Evolutionary conservation across 2,329 filamentous ascomycete species (phyloP), one percentile per base, ranked within the genome.

Genomic region (Ophiocordyceps polyrhachis-furcata): DNA sequence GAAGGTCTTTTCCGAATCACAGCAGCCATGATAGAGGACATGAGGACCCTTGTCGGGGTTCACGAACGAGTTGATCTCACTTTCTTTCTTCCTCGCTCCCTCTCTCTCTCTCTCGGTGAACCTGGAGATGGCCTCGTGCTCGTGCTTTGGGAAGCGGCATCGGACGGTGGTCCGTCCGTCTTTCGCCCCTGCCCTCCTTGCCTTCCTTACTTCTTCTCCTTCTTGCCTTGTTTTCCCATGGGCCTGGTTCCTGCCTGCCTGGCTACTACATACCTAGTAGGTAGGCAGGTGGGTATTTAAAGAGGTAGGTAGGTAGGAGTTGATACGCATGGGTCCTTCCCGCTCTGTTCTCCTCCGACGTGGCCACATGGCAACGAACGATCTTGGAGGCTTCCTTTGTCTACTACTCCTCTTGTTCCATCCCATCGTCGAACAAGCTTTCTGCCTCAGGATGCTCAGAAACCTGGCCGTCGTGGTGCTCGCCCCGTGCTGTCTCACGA

Each of bases 1-100:
- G 29, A 53, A 53, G 46, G 53, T 62, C 14, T 52, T 64, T 35
- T 14, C 31, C 31, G 31, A 35, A n/a, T 35, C 31, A 35, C 31
- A 35, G 31, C 25, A 28, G 25, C 2, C 25, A 28, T 28, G 25
- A 28, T 28, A 23, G 21, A 23, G 25, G 8, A 28, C 25, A 28
- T 28, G 25, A 11, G 7, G 9, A 5, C 8, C 25, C 8, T 28
- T 28, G 25, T 28, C 25, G 25, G 25, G 25, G 8, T 28, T 11
- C 25, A 28, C 25, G 25, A 28, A 28, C 5, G 25, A 28, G 9
- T 11, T 7, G 5, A 5, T 28, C 25, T 28, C 25, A 2, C 25
- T 28, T 7, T 9, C 25, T 25, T 25, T 28, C 25, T 28, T 7
- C 9, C 25, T 28, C 25, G 5, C 25, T 28, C 9, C 25, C 9